phyloP scores from a whole-genome alignment of 2,329 filamentous ascomycete species.

The Annulohypoxylon truncatum region DNA sequence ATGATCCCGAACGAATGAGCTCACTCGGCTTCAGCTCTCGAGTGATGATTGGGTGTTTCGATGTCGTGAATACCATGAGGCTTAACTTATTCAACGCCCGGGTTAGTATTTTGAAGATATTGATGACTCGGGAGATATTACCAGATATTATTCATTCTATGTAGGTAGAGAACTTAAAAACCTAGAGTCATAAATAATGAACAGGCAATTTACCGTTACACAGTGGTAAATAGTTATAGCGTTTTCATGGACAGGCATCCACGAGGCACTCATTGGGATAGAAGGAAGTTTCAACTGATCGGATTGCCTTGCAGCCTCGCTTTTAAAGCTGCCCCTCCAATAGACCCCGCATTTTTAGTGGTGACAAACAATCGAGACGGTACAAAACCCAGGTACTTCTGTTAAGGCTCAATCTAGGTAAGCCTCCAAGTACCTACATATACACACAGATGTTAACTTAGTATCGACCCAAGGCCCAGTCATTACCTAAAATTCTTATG shows the following conservation, averaged over 20 bases:
- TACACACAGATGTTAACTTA: background rate
- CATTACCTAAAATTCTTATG: constrained; percentile 18
- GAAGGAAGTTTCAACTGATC: background rate
- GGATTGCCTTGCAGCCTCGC: constrained; percentile 6
- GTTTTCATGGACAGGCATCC: background rate
- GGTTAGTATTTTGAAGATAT: background rate
- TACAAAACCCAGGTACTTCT: background rate
- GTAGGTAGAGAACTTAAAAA: background rate
- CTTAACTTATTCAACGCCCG: background rate
- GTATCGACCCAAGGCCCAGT: background rate
- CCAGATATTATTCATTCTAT: too few relatives aligned
- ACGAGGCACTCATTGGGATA: background rate
- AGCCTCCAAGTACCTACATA: background rate
- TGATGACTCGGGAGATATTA: background rate
- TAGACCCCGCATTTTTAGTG: constrained; percentile 30
- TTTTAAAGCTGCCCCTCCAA: constrained; percentile 23
- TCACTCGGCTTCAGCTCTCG: background rate
- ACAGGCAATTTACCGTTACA: background rate
- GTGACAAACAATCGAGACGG: background rate
- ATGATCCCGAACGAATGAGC: background rate
- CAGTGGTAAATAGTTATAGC: background rate
- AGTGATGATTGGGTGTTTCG: background rate
- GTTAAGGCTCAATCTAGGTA: background rate
- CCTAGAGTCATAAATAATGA: too few relatives aligned
- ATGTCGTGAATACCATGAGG: background rate